Percentiles rank a stretch among this genome's conserved stretches.
phyloP scores from a whole-genome alignment of 352 stramenopile genomes.

The Peronospora farinosa region DNA sequence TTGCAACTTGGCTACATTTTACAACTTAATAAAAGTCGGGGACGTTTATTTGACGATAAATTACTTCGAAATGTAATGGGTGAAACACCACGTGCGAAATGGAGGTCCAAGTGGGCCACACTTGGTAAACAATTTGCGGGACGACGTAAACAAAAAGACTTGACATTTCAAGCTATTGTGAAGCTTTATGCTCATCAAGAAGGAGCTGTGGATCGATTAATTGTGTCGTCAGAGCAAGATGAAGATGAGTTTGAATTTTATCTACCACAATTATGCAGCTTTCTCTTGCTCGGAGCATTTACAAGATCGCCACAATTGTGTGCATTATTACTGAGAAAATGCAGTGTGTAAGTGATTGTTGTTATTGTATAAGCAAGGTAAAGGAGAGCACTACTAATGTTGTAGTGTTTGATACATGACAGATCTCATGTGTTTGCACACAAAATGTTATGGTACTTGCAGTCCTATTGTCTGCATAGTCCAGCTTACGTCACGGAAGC shows the following conservation, averaged over 20 bases:
- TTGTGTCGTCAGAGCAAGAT: conserved; percentile 44
- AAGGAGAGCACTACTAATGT: not conserved
- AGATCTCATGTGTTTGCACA: conserved; percentile 83
- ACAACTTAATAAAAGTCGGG: conserved; percentile 69
- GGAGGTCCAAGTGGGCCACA: conserved; percentile 71
- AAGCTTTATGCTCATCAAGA: conserved; percentile 79
- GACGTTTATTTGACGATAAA: conserved; percentile 49
- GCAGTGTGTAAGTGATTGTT: conserved; percentile 44
- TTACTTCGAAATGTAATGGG: conserved; percentile 59
- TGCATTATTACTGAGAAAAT: conserved; percentile 70
- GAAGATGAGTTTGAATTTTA: conserved; percentile 79
- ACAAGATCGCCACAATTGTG: conserved; percentile 56
- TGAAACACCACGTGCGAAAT: conserved; percentile 34
- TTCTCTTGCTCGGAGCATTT: conserved; percentile 68
- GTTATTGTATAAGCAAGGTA: not conserved
- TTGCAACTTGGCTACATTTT: conserved; percentile 73
- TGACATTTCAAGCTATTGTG: conserved; percentile 78
- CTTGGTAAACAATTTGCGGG: conserved; percentile 57
- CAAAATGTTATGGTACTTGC: conserved; percentile 80
- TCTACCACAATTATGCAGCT: conserved; percentile 76
- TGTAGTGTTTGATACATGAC: not conserved
- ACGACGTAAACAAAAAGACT: conserved; percentile 48
- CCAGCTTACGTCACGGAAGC: conserved; percentile 49
- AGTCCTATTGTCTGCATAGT: conserved; percentile 71
- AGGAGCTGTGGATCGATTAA: conserved; percentile 49